Conservation (phyloP, 148 eudicot genomes). For the Cornus kousa region DNA sequence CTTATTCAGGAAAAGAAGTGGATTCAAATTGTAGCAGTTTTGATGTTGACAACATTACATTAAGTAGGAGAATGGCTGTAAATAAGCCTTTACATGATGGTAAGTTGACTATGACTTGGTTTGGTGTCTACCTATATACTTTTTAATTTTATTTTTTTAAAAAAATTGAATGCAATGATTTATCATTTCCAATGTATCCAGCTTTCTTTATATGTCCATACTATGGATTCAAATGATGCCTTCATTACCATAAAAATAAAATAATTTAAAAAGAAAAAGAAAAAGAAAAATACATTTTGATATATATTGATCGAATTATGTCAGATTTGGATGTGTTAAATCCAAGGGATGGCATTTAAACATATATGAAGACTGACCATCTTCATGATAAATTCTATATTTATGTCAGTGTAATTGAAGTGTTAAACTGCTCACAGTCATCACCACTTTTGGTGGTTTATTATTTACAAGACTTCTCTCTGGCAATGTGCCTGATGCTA, state of each 20-base stretch:
- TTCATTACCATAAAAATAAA: too few species aligned
- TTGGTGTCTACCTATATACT: background rate
- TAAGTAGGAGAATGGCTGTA: conserved; percentile 14
- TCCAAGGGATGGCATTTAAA: background rate
- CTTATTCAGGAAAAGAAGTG: conserved; percentile 20
- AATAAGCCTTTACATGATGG: conserved; percentile 60
- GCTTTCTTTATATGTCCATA: background rate
- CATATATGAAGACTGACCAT: background rate
- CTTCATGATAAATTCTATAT: background rate
- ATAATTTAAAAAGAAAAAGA: too few species aligned
- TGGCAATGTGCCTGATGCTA: background rate
- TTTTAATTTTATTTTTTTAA: background rate
- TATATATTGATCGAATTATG: background rate
- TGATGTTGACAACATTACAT: conserved; percentile 18
- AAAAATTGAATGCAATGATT: background rate
- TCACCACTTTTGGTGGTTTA: background rate
- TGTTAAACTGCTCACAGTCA: background rate
- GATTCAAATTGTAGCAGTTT: conserved; percentile 18
- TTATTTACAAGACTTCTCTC: background rate
- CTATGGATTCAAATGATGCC: background rate
- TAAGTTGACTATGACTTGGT: conserved; percentile 32
- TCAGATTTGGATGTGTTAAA: background rate
- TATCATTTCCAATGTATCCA: background rate
- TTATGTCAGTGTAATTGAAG: background rate
- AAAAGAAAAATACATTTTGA: too few species aligned